These are phyloP conservation scores for Hemileccinum impolitum DNA, from an alignment of 768 basidiomycete genomes.

Conservation along the genomic window DNA sequence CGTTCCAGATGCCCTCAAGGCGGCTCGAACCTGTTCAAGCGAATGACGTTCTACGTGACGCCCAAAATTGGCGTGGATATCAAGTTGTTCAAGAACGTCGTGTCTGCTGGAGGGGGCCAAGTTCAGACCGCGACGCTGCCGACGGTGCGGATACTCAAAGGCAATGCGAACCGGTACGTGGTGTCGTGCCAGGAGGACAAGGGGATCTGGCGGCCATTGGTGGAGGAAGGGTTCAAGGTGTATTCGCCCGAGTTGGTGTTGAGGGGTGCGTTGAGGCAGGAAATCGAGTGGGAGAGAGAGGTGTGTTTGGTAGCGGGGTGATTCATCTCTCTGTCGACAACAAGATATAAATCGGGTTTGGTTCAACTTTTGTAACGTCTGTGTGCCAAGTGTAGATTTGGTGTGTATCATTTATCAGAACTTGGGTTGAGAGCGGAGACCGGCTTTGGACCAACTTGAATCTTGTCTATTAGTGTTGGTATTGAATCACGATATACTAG, in stretches of 20 bases:
- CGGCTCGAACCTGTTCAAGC: conserved; percentile 54
- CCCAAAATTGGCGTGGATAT: conserved; percentile 55
- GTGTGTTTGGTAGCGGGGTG: conserved; percentile 19
- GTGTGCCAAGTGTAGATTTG: too few species aligned
- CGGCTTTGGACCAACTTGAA: too few species aligned
- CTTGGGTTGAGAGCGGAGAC: too few species aligned
- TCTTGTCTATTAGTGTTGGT: too few species aligned
- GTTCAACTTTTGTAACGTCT: too few species aligned
- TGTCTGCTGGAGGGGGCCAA: conserved; percentile 68
- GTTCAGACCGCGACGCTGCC: conserved; percentile 51
- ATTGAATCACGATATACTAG: too few species aligned
- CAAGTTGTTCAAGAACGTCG: conserved; percentile 65
- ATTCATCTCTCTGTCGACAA: not conserved
- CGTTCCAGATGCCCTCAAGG: conserved; percentile 48
- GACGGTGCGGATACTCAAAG: conserved; percentile 52
- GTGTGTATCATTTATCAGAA: too few species aligned
- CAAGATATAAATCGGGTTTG: too few species aligned
- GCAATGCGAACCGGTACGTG: conserved; percentile 50
- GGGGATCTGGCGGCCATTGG: conserved; percentile 63
- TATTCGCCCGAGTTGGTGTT: conserved; percentile 70
- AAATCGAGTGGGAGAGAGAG: conserved; percentile 58
- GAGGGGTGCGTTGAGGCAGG: conserved; percentile 59
- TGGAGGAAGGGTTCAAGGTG: conserved; percentile 47
- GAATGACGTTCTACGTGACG: conserved; percentile 74
- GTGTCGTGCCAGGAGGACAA: conserved; percentile 65